Conservation (phyloP, 2,329 filamentous ascomycete genomes). For the Fusarium veterinarium region DNA sequence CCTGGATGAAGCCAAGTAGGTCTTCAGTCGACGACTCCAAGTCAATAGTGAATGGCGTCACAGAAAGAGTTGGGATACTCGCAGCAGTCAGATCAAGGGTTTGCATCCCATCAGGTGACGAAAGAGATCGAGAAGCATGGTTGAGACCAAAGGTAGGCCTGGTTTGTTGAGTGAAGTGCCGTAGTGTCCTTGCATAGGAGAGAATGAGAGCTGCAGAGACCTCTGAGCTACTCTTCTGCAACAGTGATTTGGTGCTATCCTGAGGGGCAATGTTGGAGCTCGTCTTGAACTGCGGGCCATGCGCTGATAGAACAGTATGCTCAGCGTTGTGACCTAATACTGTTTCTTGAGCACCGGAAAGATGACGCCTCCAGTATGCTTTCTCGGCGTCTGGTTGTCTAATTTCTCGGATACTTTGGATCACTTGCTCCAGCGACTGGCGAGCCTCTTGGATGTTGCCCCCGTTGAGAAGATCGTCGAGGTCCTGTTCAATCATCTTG, state of each 20-base stretch:
- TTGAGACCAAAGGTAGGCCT: slow-evolving; percentile 15
- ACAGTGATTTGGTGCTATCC: background rate
- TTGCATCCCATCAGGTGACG: background rate
- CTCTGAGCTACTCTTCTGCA: background rate
- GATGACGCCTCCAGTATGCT: slow-evolving; percentile 1
- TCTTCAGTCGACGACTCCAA: background rate
- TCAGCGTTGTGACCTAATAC: background rate
- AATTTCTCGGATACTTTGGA: background rate
- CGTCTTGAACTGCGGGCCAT: slow-evolving; percentile 5
- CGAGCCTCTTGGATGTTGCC: rapidly evolving
- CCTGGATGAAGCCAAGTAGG: background rate
- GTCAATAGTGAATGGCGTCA: background rate
- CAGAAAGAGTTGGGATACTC: slow-evolving; percentile 6
- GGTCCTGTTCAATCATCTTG: slow-evolving; percentile 18
- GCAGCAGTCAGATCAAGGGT: slow-evolving; percentile 11
- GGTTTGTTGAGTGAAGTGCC: background rate
- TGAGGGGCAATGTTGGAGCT: rapidly evolving
- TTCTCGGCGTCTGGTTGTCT: background rate
- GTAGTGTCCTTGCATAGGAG: background rate
- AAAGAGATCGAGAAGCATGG: slow-evolving; percentile 20
- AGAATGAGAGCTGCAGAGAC: slow-evolving; percentile 1
- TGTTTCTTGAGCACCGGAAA: slow-evolving; percentile 1
- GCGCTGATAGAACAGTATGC: rapidly evolving
- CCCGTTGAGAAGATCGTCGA: background rate
- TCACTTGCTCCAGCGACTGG: background rate